phyloP scores from a whole-genome alignment of 2,329 filamentous ascomycete genomes.

The Colletotrichum camelliae region DNA sequence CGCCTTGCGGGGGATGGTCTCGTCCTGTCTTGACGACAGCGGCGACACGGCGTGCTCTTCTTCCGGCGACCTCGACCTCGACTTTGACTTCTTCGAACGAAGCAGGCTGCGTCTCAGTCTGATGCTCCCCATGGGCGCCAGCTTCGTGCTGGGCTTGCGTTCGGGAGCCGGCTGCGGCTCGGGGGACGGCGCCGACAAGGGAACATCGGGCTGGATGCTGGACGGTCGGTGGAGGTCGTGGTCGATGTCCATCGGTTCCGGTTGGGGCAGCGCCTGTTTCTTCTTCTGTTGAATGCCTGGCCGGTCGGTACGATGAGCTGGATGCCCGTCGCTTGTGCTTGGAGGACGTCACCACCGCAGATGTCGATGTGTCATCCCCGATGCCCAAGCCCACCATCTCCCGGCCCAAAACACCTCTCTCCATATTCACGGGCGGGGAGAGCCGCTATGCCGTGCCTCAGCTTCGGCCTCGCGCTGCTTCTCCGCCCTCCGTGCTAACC shows the following conservation, averaged over 20 bases:
- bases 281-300: constrained; percentile 29
- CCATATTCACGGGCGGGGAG: constrained; percentile 61
- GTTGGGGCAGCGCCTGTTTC: constrained; percentile 2
- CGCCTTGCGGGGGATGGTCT: constrained; percentile 55
- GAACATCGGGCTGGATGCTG: constrained; percentile 44
- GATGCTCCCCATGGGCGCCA: constrained; percentile 33
- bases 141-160: not conserved
- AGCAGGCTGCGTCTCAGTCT: constrained; percentile 41
- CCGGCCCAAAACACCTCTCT: constrained; percentile 65
- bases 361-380: constrained; percentile 41
- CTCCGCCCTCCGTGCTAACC: constrained; percentile 70
- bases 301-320: constrained; percentile 35
- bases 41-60: constrained; percentile 41
- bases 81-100: constrained; percentile 51
- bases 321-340: constrained; percentile 48
- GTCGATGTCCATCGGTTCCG: constrained; percentile 19
- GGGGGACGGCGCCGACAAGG: not conserved
- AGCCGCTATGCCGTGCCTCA: constrained; percentile 56
- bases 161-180: not conserved
- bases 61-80: constrained; percentile 51
- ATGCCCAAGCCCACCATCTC: constrained; percentile 62
- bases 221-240: constrained; percentile 51
- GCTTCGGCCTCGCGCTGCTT: constrained; percentile 65
- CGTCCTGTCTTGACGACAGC: constrained; percentile 45
- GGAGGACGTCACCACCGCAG: constrained; percentile 61